phyloP scores from a whole-genome alignment of 441 rosid genomes.

The Erodium trifolium region DNA sequence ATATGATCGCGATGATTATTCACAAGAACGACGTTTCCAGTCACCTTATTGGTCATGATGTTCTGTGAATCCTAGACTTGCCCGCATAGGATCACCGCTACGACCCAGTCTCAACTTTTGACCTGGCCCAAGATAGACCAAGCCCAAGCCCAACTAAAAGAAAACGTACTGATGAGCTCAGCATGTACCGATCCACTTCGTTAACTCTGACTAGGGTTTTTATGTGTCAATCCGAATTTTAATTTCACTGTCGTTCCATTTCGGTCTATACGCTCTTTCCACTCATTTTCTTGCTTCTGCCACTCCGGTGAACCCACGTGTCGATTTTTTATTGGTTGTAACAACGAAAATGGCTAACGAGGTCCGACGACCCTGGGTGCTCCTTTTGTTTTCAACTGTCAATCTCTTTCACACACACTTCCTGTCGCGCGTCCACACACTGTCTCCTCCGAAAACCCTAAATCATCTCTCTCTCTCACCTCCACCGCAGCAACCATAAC shows the following conservation, averaged over 20 bases:
- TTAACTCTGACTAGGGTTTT: background rate
- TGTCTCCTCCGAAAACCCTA: background rate
- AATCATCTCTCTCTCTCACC: conserved; percentile 6
- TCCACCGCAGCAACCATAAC: background rate
- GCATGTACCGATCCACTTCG: background rate
- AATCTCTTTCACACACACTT: background rate
- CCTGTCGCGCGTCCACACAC: conserved; percentile 1
- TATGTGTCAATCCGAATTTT: background rate
- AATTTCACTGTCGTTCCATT: background rate
- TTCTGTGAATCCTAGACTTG: too few relatives aligned
- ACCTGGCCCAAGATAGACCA: background rate
- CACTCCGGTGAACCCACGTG: background rate
- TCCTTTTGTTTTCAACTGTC: background rate
- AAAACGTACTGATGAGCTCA: background rate
- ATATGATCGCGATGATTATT: too few relatives aligned
- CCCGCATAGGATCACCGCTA: too few relatives aligned
- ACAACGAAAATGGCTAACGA: background rate
- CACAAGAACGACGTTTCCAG: too few relatives aligned
- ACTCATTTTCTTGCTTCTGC: background rate
- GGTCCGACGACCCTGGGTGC: background rate
- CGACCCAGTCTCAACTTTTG: too few relatives aligned
- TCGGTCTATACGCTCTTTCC: background rate
- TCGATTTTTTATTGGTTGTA: background rate
- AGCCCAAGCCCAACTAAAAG: background rate
- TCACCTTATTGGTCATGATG: too few relatives aligned